phyloP scores from a whole-genome alignment of 768 basidiomycete genomes.

The Zangia roseola region DNA sequence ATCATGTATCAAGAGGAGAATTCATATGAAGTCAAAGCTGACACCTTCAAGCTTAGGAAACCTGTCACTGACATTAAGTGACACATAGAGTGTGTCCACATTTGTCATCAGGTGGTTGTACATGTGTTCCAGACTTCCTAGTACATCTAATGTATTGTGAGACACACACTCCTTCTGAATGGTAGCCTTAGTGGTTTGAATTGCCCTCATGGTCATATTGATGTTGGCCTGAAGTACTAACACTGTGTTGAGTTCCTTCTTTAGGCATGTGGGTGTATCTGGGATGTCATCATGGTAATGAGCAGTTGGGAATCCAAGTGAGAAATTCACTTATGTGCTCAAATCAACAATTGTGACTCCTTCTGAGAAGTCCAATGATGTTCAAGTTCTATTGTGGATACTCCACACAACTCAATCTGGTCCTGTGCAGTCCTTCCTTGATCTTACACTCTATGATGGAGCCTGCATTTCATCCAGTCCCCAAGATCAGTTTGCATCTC shows the following conservation, averaged over 20 bases:
- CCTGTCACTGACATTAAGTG: no score
- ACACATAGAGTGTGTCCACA: no score
- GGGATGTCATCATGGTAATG: no score
- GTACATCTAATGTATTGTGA: conserved; percentile 16
- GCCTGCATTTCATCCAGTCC: conserved; percentile 29
- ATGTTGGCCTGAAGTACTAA: background rate
- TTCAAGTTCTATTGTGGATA: no score
- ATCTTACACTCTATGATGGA: conserved; percentile 10
- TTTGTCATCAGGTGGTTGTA: no score
- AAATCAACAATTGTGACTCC: conserved; percentile 2
- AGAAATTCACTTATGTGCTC: no score
- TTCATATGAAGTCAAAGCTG: no score
- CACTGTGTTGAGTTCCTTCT: conserved; percentile 6
- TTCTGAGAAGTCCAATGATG: conserved; percentile 3
- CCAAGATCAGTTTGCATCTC: conserved; percentile 16
- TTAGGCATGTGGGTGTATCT: conserved; percentile 3
- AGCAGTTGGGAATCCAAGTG: no score
- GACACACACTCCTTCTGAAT: conserved; percentile 3
- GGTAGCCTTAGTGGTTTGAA: conserved; percentile 9
- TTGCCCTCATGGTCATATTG: conserved; percentile 18
- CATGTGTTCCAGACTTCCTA: background rate
- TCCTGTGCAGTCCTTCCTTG: conserved; percentile 18
- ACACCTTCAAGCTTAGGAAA: no score
- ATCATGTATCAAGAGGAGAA: no score
- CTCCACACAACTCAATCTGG: conserved; percentile 14